Base-by-base conservation (phyloP, 768 basidiomycete species). In the Hirschioporus abietinus region DNA sequence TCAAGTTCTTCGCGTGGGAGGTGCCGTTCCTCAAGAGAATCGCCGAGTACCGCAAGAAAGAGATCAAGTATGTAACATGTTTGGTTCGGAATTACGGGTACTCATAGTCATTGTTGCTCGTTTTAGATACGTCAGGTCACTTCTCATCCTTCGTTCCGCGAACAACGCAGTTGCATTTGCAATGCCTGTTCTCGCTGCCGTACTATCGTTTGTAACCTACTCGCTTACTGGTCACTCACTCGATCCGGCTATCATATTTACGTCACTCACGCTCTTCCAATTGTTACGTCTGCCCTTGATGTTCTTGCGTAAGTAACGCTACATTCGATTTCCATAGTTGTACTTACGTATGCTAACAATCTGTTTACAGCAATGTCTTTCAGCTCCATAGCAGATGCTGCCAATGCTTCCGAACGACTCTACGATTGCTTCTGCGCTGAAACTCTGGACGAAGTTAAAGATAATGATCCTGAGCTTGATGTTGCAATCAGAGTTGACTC, bases 1-100 rank as follows among this genome's bases (percentile, higher is more conserved):
- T 97, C 82, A 97, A 97, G 76, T 89, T 90, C 75, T 96, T 96
- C 76, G 88, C 91, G 6, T 95, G 93, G 93, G 93, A 95, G 72
- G 71, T 76, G 1, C 92, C 95, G 0, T 96, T 93, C 76, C 81
- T 96, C 25, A 79, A 86, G 18, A 86, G 89, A 60, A 83, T 97
- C 27, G 82, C 83, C 34, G 84, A 84, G 58, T 91, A 90, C 72
- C 82, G 96, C 64, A 79, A 78, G 63, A 83, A 84, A 63, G 95
- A 96, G 76, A 86, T 94, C 77, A 75, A 71, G 83, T 91, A 82
- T 58, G 83, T 84, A 68, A 71, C 69, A 7, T 64, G 63, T 10
- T 62, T 17, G 8, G 26, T 30, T 71, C 20, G 18, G 20, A 60
- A 24, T 30, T 42, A 17, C 64, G 30, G 35, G 17, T 7, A 35